Evolutionary conservation across 176 grass and related monocot species (phyloP), one percentile per base, ranked within the genome.

Genomic region (Pharus latifolius): DNA sequence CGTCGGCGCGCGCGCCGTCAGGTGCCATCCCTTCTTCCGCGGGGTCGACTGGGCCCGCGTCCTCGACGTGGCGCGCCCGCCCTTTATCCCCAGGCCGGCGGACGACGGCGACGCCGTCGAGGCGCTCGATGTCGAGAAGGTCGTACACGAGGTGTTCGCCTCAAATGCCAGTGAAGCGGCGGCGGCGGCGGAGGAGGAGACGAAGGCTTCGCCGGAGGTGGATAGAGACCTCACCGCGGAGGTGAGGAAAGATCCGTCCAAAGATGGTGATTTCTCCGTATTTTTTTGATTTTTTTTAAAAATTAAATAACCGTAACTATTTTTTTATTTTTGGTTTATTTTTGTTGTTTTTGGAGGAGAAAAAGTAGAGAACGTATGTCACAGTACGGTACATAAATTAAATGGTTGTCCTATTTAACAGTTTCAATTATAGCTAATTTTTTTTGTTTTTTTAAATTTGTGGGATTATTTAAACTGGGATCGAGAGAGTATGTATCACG

Each of bases 71-170:
- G 50, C 87, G 52, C 87, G 96, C 63, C 96, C 96, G 37, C 96
- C 96, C 3, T 95, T 78, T 67, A 99, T 99, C 53, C 90, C 96
- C 23, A 10, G 60, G 0, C 68, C 38, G 73, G 42, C 26, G 34
- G 64, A 59, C 6, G 54, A 54, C 19, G 84, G 54, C 10, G 67
- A 16, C 0, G 65, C 14, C 13, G 54, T 46, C 23, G 76, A 85
- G 67, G 63, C 48, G 70, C 80, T 99, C 37, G 87, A 99, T 66
- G 96, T 99, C 19, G 96, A 99, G 79, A 85, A 85, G 65, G 76
- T 87, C 18, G 96, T 99, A 10, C 82, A 81, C 20, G 96, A 95
- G 60, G 77, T 88, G 41, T 91, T 88, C 47, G 63, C 74, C 1
- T 70, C 82, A 47, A 79, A 49, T 61, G 88, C 60, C 4, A 34